These are phyloP conservation scores for Rosa rugosa DNA, from an alignment of 306 rosid genomes.

Conservation along the genomic window DNA sequence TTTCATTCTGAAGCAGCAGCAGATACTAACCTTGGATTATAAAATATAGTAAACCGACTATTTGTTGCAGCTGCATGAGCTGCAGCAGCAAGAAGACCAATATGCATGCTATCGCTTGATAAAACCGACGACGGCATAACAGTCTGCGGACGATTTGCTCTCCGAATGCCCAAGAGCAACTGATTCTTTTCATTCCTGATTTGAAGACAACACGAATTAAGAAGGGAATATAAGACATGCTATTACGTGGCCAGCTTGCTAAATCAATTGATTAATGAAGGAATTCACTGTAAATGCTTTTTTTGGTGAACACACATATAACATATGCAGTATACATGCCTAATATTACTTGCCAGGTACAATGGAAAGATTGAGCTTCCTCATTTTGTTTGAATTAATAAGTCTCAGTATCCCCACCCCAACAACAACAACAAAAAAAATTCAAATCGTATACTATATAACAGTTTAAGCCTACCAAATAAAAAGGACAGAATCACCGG, in stretches of 20 bases:
- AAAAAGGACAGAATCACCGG: slow-evolving; percentile 76
- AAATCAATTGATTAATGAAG: neutral
- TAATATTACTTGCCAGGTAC: neutral
- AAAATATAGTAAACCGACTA: slow-evolving; percentile 64
- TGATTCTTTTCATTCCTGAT: slow-evolving; percentile 67
- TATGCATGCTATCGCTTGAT: slow-evolving; percentile 84
- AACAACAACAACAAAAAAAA: neutral
- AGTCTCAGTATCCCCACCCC: neutral
- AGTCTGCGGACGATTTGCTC: slow-evolving; percentile 70
- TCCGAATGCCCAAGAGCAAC: slow-evolving; percentile 59
- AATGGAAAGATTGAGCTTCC: neutral
- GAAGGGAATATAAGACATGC: neutral
- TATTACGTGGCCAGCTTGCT: neutral
- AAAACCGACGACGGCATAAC: slow-evolving; percentile 76
- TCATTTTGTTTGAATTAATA: neutral
- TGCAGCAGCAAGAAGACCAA: slow-evolving; percentile 86
- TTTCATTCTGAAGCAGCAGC: slow-evolving; percentile 8
- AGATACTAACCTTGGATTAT: slow-evolving; percentile 56
- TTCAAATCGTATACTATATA: neutral
- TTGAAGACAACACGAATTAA: slow-evolving; percentile 6
- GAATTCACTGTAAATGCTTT: neutral
- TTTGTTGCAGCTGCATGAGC: slow-evolving; percentile 78
- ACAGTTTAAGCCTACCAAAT: slow-evolving; percentile 47
- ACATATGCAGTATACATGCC: neutral
- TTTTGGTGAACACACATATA: neutral